Evolutionary conservation across 73 alveolate species (phyloP), one percentile per base, ranked within the genome.

Genomic region (Durusdinium trenchii): DNA sequence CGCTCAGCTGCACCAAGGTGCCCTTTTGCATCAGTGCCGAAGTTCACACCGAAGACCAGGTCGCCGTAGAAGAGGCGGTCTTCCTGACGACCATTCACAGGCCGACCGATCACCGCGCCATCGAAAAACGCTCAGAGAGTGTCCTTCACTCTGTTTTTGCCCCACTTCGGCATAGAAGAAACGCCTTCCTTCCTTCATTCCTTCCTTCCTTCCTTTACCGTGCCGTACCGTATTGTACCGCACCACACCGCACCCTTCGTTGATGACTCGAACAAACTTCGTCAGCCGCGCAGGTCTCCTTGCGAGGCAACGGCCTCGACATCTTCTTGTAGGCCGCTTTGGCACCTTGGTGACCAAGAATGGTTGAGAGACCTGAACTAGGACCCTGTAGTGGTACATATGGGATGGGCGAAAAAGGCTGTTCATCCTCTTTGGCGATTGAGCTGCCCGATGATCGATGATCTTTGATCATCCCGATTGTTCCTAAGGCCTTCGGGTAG

Each of bases 31-130:
- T 91, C 90, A 36, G 89, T 69, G 87, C 98, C 98, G 20, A 91
- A 91, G 98, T 91, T 91, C 43, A 91, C 98, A 54, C 98, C 98
- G 45, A 91, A 91, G 60, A 91, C 98, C 89, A 91, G 60, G 76
- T 91, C 98, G 14, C 98, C 98, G 67, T 91, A 91, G 57, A 91
- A 91, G 79, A 91, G 89, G 0, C 98, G 87, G n/a, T 91, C 98
- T 14, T 91, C 98, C 98, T 91, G 98, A 35, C 26, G 16, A 16
- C 43, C 52, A 30, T 57, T 57, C 69, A 23, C 12, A 57, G 69
- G 12, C 69, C 12, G 73, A 9, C 81, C 42, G 81, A 67, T 9
- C 36, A 28, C 43, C 64, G 64, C 28, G 64, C 64, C 64, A 54
- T 54, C 28, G 9, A 54, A 54, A 9, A 54, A 54, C 64, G 20